Evolutionary conservation across 352 stramenopile species (phyloP).

Genomic region (Pythium angustatum): DNA sequence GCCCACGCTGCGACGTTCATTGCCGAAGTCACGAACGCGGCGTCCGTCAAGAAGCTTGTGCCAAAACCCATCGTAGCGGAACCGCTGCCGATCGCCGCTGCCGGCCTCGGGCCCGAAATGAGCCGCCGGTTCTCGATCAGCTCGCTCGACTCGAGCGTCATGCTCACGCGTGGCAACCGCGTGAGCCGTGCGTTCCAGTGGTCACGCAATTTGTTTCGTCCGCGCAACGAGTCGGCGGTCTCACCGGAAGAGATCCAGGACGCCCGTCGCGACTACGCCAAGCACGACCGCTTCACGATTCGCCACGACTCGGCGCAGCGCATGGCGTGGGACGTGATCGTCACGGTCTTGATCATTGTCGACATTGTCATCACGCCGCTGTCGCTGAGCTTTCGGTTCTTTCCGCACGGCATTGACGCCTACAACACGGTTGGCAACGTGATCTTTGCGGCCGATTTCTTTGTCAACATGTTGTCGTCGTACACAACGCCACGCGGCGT

Average conservation of each 20-base stretch:
- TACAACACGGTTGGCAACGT: slow-evolving; percentile 49
- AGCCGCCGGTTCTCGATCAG: slow-evolving; percentile 47
- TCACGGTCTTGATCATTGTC: slow-evolving; percentile 60
- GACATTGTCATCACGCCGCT: slow-evolving; percentile 64
- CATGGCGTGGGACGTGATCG: slow-evolving; percentile 51
- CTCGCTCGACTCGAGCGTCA: slow-evolving; percentile 24
- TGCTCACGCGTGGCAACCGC: not conserved
- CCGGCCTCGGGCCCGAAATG: slow-evolving; percentile 23
- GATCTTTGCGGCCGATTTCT: slow-evolving; percentile 61
- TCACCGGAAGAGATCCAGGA: slow-evolving; percentile 44
- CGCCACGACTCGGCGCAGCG: slow-evolving; percentile 51
- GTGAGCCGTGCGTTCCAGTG: slow-evolving; percentile 4
- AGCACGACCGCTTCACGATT: slow-evolving; percentile 44
- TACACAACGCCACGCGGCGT: slow-evolving; percentile 55
- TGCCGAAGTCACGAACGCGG: not conserved
- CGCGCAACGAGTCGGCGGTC: slow-evolving; percentile 26
- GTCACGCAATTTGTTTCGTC: slow-evolving; percentile 18
- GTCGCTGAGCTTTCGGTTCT: slow-evolving; percentile 50
- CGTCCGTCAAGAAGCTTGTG: slow-evolving; percentile 6
- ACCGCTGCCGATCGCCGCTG: not conserved
- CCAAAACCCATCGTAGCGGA: not conserved
- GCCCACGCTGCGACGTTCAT: slow-evolving; percentile 19
- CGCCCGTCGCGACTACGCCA: slow-evolving; percentile 35
- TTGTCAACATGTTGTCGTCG: slow-evolving; percentile 59
- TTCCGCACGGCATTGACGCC: slow-evolving; percentile 26